phyloP scores from a whole-genome alignment of 352 stramenopile species.

The Stephanocyclus meneghinianus region DNA sequence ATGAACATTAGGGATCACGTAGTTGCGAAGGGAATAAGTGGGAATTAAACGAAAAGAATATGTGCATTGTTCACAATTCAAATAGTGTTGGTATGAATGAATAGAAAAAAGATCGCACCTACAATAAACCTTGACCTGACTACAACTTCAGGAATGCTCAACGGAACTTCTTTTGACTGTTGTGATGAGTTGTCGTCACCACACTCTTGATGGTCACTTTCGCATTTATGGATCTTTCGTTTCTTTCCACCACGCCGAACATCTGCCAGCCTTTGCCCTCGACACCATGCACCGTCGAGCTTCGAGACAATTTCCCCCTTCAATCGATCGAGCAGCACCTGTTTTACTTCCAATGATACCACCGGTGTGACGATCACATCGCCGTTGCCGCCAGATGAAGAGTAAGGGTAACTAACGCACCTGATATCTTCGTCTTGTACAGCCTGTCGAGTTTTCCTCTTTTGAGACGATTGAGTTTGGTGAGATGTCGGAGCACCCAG shows the following conservation, averaged over 20 bases:
- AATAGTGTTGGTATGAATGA: background rate
- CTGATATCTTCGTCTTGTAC: too few species aligned
- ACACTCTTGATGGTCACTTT: background rate
- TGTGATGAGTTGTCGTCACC: background rate
- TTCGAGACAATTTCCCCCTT: conserved; percentile 43
- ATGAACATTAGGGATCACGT: background rate
- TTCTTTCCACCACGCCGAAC: background rate
- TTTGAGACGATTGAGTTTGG: background rate
- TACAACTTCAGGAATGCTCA: conserved; percentile 13
- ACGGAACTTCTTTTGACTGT: background rate
- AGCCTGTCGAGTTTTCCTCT: background rate
- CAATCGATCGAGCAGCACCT: conserved; percentile 36
- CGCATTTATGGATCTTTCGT: background rate
- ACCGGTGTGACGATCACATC: conserved; percentile 14
- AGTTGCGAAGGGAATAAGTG: background rate
- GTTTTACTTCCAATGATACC: conserved; percentile 32
- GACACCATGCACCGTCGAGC: conserved; percentile 17
- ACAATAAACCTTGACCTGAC: conserved; percentile 31
- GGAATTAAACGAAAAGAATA: background rate
- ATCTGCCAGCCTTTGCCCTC: background rate
- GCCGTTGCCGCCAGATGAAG: background rate
- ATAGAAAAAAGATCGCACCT: conserved; percentile 11
- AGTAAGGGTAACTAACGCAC: too few species aligned
- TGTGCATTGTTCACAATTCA: too few species aligned
- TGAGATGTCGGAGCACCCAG: too few species aligned